Evolutionary conservation across 345 rosid species (phyloP).

Genomic region (Arabis alpina): DNA sequence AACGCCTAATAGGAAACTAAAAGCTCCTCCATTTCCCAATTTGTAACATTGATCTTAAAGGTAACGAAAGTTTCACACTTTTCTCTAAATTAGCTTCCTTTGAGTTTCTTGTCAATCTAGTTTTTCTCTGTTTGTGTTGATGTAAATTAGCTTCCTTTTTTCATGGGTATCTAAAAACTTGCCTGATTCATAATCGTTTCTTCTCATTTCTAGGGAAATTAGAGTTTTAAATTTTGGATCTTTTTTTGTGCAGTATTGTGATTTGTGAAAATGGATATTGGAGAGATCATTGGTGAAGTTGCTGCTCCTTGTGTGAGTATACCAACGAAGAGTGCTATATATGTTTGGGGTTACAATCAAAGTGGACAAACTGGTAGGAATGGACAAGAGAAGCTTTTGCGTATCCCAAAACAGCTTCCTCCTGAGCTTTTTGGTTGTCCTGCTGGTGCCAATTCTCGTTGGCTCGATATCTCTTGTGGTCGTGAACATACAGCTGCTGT

Average conservation of each 20-base stretch:
- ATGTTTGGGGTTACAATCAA: slow-evolving; percentile 96
- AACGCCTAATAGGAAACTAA: slow-evolving; percentile 7
- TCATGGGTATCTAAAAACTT: neutral
- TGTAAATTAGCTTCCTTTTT: neutral
- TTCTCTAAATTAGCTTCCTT: neutral
- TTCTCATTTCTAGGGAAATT: neutral
- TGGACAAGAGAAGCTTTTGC: slow-evolving; percentile 66
- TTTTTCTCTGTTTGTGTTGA: slow-evolving; percentile 16
- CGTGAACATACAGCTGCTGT: slow-evolving; percentile 95
- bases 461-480: slow-evolving; percentile 94
- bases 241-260: slow-evolving; percentile 14
- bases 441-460: slow-evolving; percentile 70
- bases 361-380: slow-evolving; percentile 92
- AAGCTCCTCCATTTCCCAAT: slow-evolving; percentile 13
- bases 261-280: slow-evolving; percentile 61
- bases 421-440: slow-evolving; percentile 96
- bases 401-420: slow-evolving; percentile 92
- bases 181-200: slow-evolving; percentile 22
- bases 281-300: slow-evolving; percentile 69
- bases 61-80: neutral
- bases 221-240: slow-evolving; percentile 11
- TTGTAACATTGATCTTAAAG: slow-evolving; percentile 6
- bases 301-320: slow-evolving; percentile 45
- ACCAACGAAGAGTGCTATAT: slow-evolving; percentile 89
- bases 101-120: slow-evolving; percentile 3